Conservation (phyloP, 768 basidiomycete genomes). For the Collybia mongolica region DNA sequence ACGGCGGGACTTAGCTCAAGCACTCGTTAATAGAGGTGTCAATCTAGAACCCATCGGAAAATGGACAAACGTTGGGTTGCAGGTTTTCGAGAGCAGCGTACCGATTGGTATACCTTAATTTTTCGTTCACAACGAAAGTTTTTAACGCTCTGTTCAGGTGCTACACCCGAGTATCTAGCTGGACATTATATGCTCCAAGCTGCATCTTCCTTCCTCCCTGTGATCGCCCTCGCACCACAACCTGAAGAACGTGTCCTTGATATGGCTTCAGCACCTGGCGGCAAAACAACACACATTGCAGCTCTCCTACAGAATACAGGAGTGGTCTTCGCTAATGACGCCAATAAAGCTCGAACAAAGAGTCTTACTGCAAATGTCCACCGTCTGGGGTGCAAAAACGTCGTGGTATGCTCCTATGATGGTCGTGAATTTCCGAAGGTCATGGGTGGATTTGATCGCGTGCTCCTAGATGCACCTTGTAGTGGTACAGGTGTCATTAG, state of each 20-base stretch:
- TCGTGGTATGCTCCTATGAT: slow-evolving; percentile 95
- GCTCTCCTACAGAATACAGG: slow-evolving; percentile 97
- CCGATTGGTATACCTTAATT: slow-evolving; percentile 68
- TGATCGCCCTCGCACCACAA: slow-evolving; percentile 91
- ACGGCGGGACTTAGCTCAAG: slow-evolving; percentile 91
- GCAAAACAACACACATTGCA: slow-evolving; percentile 97
- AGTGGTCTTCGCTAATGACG: slow-evolving; percentile 96
- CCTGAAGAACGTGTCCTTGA: slow-evolving; percentile 93
- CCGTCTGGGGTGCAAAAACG: slow-evolving; percentile 96
- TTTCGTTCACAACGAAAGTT: neutral
- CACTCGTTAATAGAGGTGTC: slow-evolving; percentile 92
- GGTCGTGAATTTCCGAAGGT: slow-evolving; percentile 98
- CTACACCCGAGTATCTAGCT: slow-evolving; percentile 97
- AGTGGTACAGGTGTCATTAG: slow-evolving; percentile 98
- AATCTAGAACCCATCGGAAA: slow-evolving; percentile 98
- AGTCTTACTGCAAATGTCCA: slow-evolving; percentile 96
- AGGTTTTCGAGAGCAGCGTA: slow-evolving; percentile 94
- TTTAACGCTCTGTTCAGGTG: slow-evolving; percentile 45
- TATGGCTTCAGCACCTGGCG: slow-evolving; percentile 98
- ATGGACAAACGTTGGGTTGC: slow-evolving; percentile 99
- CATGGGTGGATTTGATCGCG: slow-evolving; percentile 98
- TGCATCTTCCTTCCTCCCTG: slow-evolving; percentile 98
- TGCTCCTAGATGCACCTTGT: slow-evolving; percentile 95
- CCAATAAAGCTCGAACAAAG: slow-evolving; percentile 93
- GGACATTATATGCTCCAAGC: slow-evolving; percentile 99